A percentile compares a stretch with the other conserved stretches of the same genome.
Evolutionary conservation across 108 stramenopile species (phyloP).

Genomic region (Parietichytrium sp.): DNA sequence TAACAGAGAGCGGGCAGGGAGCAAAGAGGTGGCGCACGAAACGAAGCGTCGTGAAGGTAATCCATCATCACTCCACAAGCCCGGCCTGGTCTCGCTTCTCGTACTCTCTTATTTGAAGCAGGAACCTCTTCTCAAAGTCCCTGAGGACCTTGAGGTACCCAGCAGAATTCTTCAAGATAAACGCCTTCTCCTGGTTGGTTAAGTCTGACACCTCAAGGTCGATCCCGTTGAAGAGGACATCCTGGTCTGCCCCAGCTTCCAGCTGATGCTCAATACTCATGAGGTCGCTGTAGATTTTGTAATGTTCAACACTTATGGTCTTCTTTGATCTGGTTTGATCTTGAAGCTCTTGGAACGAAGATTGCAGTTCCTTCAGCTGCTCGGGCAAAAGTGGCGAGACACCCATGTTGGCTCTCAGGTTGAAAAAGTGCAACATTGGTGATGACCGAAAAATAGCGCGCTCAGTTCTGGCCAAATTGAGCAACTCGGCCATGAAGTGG

Average conservation of each 20-base stretch:
- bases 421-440: neutral
- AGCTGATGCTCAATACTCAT: neutral
- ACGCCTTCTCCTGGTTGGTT: neutral
- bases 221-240: constrained; percentile 11
- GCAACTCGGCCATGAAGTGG: neutral
- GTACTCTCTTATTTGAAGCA: neutral
- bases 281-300: neutral
- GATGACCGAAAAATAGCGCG: neutral
- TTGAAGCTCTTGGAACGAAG: neutral
- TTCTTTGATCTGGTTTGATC: neutral
- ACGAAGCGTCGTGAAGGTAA: neutral
- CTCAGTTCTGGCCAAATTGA: neutral
- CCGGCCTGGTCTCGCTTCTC: neutral
- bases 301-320: neutral
- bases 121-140: neutral
- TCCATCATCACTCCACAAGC: neutral
- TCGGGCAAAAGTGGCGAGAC: neutral
- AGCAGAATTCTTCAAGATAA: neutral
- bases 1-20: too few species aligned
- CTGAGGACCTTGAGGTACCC: neutral
- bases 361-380: constrained; percentile 5
- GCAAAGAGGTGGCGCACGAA: too few species aligned
- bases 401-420: neutral
- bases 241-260: neutral
- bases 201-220: neutral